Conservation (phyloP, 2,329 filamentous ascomycete species). For the Xylariomycetidae sp. region DNA sequence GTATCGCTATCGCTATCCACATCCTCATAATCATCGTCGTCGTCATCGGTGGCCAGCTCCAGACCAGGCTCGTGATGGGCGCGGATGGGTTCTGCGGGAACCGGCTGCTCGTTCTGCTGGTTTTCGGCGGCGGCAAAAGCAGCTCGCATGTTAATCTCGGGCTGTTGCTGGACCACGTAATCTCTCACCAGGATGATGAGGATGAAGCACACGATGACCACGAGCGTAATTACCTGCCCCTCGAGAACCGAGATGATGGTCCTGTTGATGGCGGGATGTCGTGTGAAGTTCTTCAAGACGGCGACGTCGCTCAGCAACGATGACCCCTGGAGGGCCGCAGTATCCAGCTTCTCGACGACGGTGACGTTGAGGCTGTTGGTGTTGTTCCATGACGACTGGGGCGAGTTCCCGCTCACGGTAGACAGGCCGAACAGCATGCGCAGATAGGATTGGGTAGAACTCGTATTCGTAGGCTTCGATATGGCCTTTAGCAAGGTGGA, state of each 20-base stretch:
- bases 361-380: slow-evolving; percentile 18
- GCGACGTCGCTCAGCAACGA: slow-evolving; percentile 54
- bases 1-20: not conserved
- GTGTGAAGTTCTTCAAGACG: slow-evolving; percentile 59
- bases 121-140: slow-evolving; percentile 52
- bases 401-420: slow-evolving; percentile 10
- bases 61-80: slow-evolving; percentile 6
- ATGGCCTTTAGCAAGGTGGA: slow-evolving; percentile 22
- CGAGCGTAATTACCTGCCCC: slow-evolving; percentile 86
- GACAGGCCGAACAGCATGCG: slow-evolving; percentile 22
- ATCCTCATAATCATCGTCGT: slow-evolving; percentile 12
- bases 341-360: slow-evolving; percentile 12
- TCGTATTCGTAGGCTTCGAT: slow-evolving; percentile 28
- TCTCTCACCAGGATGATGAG: slow-evolving; percentile 94
- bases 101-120: slow-evolving; percentile 18
- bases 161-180: slow-evolving; percentile 98
- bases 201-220: slow-evolving; percentile 92
- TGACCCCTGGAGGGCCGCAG: slow-evolving; percentile 20
- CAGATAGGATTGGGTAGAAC: slow-evolving; percentile 28
- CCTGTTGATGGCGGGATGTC: slow-evolving; percentile 68
- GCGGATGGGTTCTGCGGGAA: slow-evolving; percentile 9
- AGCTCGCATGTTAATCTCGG: slow-evolving; percentile 77
- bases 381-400: slow-evolving; percentile 13
- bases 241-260: slow-evolving; percentile 80
- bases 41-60: slow-evolving; percentile 12